Evolutionary conservation across 352 stramenopile species (phyloP), one percentile per base, ranked within the genome.

Genomic region (Hyaloperonospora brassicae): DNA sequence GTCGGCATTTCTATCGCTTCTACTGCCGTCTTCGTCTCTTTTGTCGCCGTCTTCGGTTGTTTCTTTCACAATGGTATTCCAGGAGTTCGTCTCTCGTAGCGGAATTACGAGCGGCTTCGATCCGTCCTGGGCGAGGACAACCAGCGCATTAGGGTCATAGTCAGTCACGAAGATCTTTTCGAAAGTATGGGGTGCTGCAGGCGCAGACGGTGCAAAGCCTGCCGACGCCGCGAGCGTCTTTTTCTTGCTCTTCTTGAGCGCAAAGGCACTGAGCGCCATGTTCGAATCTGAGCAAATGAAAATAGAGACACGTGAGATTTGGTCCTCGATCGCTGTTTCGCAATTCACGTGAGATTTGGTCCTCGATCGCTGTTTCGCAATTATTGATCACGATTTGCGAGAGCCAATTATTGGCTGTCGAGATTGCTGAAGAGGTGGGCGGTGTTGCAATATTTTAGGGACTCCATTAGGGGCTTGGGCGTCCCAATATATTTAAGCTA

Each of bases 151-250:
- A 2, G 77, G 68, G 41, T 87, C 73, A 31, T 89, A 92, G 47
- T 82, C 75, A 34, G 79, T 86, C n/a, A 92, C 78, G 55, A 82
- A 88, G 14, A 87, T 68, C 46, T 84, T 83, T 55, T 75, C 67
- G 9, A 58, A 45, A 0, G 27, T 42, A 5, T 48, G 46, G 8
- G 58, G 60, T 30, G 45, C 55, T 2, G 52, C 40, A 23, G 43
- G 30, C 0, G 46, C 53, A 2, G 53, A 52, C 4, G 54, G 9
- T 6, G 45, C 57, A 39, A 70, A 70, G 25, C 49, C 58, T 22
- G 55, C 76, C 66, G 49, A 61, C 68, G 43, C 61, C 42, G 8
- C 60, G 25, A 48, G 61, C 49, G 36, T 31, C 45, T 64, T 62
- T 57, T 73, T 72, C 65, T 79, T 85, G 62, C 71, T 57, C 49